phyloP scores from a whole-genome alignment of 805 yeast genomes.

The Kodamaea sagamina region DNA sequence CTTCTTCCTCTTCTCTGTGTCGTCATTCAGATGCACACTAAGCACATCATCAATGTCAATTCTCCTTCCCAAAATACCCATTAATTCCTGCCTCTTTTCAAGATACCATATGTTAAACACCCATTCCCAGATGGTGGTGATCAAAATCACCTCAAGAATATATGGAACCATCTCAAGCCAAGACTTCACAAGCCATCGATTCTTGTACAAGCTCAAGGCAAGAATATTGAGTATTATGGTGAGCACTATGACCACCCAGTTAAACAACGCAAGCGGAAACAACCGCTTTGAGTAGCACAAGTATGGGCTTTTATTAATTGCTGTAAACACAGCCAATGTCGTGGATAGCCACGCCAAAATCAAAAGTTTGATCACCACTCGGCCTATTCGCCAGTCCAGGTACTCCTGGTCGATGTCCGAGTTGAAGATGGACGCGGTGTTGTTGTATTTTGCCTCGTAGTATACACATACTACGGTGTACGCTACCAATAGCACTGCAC shows the following conservation, averaged over 20 bases:
- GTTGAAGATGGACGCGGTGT: constrained; percentile 14
- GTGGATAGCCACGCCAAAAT: constrained; percentile 33
- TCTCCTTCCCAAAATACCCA: constrained; percentile 64
- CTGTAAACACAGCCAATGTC: constrained; percentile 40
- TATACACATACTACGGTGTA: constrained; percentile 21
- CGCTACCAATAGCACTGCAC: constrained; percentile 16
- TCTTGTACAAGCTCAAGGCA: constrained; percentile 27
- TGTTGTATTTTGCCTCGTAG: constrained; percentile 16
- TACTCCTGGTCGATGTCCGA: constrained; percentile 5
- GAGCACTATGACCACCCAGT: constrained; percentile 41
- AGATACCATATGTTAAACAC: constrained; percentile 52
- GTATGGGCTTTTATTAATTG: constrained; percentile 35
- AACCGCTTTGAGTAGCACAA: constrained; percentile 49
- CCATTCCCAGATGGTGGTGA: constrained; percentile 69
- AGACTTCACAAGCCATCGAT: constrained; percentile 47
- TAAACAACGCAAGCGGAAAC: constrained; percentile 50
- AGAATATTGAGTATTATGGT: constrained; percentile 35
- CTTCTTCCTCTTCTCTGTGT: neutral
- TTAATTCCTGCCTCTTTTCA: constrained; percentile 51
- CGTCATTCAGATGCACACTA: constrained; percentile 15
- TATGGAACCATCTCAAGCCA: constrained; percentile 47
- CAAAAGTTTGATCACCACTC: constrained; percentile 28
- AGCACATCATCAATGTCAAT: constrained; percentile 47
- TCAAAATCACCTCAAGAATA: constrained; percentile 49
- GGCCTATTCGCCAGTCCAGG: constrained; percentile 28